phyloP scores from a whole-genome alignment of 83 land plant species.

The Thuja plicata region DNA sequence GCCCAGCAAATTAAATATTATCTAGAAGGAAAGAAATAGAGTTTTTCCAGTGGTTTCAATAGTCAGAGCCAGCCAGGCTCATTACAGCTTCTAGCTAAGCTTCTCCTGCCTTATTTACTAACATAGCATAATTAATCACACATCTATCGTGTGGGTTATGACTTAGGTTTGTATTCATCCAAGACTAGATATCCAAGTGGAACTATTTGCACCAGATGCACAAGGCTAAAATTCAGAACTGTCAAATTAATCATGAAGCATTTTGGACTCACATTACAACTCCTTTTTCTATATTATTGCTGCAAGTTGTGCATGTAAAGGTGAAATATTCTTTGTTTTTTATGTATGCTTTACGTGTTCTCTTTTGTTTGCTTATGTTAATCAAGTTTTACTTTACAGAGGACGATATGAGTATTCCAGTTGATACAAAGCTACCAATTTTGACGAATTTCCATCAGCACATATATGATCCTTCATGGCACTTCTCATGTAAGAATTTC shows the following conservation, averaged over 20 bases:
- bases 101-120: neutral
- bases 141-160: neutral
- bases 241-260: neutral
- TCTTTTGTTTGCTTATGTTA: conserved; percentile 3
- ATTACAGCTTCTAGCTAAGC: neutral
- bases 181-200: neutral
- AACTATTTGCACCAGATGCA: neutral
- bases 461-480: conserved; percentile 84
- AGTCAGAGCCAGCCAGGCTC: too few relatives aligned
- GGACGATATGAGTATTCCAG: conserved; percentile 91
- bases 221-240: neutral
- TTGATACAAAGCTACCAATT: conserved; percentile 82
- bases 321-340: conserved; percentile 3
- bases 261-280: neutral
- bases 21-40: too few relatives aligned
- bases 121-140: neutral
- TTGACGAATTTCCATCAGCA: conserved; percentile 67
- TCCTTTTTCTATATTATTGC: neutral
- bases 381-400: conserved; percentile 43
- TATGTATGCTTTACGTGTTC: neutral
- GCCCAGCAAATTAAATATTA: too few relatives aligned
- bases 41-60: too few relatives aligned
- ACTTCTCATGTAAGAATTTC: conserved; percentile 74
- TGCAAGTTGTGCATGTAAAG: neutral
- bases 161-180: neutral